Conservation (phyloP, 441 rosid genomes). For the Pelargonium myrrhifolium region DNA sequence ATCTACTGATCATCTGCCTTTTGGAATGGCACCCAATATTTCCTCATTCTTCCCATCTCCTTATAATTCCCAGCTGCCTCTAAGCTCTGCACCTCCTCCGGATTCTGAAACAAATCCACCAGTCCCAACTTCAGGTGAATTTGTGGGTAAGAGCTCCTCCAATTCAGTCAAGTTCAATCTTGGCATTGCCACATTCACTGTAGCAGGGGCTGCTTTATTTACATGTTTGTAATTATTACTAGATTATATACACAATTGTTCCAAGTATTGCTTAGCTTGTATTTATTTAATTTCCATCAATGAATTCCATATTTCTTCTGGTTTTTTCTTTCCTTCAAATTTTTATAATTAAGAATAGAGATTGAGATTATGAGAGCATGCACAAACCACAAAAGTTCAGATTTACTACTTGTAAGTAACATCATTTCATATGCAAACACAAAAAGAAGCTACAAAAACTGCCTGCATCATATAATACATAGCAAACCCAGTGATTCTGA, state of each 20-base stretch:
- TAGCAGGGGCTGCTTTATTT: constrained; percentile 20
- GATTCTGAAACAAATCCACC: constrained; percentile 33
- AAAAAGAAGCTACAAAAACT: too few species aligned
- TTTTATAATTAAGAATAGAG: too few species aligned
- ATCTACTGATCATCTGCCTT: constrained; percentile 42
- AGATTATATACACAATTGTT: background rate
- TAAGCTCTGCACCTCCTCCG: constrained; percentile 34
- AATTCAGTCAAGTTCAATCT: constrained; percentile 19
- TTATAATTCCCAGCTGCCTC: constrained; percentile 23
- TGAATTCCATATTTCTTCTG: too few species aligned
- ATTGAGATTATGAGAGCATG: background rate
- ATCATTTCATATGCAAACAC: too few species aligned
- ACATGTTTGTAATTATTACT: constrained; percentile 5
- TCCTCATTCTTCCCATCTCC: constrained; percentile 63
- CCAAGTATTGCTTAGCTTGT: background rate
- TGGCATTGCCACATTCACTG: constrained; percentile 17
- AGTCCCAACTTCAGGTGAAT: constrained; percentile 43
- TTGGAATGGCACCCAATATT: constrained; percentile 42
- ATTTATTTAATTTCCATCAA: background rate
- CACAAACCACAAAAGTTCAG: background rate
- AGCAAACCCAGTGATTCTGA: too few species aligned
- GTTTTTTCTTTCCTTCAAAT: too few species aligned
- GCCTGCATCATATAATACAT: too few species aligned
- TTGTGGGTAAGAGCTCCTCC: constrained; percentile 39
- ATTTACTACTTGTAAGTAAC: background rate